A percentile compares a stretch with the other conserved stretches of the same genome.
phyloP scores from a whole-genome alignment of 2,329 filamentous ascomycete species.

The Penicillium sp. region DNA sequence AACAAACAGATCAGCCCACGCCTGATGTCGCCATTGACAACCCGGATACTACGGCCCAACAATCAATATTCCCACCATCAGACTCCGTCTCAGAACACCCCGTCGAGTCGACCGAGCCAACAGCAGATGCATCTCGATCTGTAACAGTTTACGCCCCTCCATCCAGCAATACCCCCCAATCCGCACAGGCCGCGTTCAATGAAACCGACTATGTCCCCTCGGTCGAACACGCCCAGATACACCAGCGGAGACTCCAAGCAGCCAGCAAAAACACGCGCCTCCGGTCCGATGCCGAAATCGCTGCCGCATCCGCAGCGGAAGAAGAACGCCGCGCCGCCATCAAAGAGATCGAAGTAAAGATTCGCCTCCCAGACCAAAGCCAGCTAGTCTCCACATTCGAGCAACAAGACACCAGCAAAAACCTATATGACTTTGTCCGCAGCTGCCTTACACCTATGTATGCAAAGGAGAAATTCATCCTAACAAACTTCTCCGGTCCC shows the following conservation, averaged over 20 bases:
- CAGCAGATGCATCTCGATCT: conserved; percentile 49
- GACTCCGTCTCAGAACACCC: conserved; percentile 15
- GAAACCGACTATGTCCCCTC: conserved; percentile 82
- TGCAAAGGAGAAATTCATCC: conserved; percentile 69
- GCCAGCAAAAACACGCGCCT: conserved; percentile 79
- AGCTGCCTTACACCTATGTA: conserved; percentile 66
- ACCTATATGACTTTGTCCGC: conserved; percentile 76
- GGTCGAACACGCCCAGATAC: conserved; percentile 80
- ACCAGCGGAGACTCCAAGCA: conserved; percentile 76
- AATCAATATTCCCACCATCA: conserved; percentile 20
- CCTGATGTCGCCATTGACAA: conserved; percentile 14
- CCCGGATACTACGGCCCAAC: conserved; percentile 17
- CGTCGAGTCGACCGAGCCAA: conserved; percentile 28
- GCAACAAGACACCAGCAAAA: conserved; percentile 69
- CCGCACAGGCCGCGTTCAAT: conserved; percentile 69
- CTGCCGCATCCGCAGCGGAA: conserved; percentile 69
- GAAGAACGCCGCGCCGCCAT: conserved; percentile 69
- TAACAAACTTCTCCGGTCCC: conserved; percentile 61
- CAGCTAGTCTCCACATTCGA: conserved; percentile 74
- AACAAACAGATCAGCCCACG: conserved; percentile 15
- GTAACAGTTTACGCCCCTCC: conserved; percentile 81
- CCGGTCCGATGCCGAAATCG: conserved; percentile 80
- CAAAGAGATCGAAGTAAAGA: conserved; percentile 72
- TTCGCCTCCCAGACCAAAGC: conserved; percentile 87
- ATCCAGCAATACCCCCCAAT: conserved; percentile 72